Evolutionary conservation across 805 yeast species (phyloP).

Genomic region (Myxozyma lipomycoides): DNA sequence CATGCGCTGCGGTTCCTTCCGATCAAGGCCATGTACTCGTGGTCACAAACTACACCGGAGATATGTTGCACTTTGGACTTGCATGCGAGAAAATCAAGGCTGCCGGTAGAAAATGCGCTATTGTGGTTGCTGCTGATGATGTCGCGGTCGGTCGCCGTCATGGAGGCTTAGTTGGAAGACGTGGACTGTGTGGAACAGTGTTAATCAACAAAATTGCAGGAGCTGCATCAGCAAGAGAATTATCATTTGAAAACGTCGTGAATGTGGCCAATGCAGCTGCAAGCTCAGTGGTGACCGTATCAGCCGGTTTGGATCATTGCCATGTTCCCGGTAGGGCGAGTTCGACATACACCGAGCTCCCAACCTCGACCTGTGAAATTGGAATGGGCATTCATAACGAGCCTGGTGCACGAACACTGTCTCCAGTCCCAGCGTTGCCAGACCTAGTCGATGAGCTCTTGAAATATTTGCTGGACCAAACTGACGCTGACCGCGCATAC

Average conservation of each 20-base stretch:
- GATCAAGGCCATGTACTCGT: conserved; percentile 63
- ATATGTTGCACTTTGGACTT: conserved; percentile 84
- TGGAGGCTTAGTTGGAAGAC: conserved; percentile 87
- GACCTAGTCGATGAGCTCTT: conserved; percentile 56
- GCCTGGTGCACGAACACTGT: conserved; percentile 68
- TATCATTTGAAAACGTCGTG: conserved; percentile 24
- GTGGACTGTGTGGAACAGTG: conserved; percentile 91
- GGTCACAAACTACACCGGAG: conserved; percentile 93
- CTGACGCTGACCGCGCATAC: conserved; percentile 74
- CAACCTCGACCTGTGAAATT: conserved; percentile 65
- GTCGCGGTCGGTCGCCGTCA: conserved; percentile 89
- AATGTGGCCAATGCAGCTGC: conserved; percentile 33
- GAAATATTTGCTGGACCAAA: conserved; percentile 54
- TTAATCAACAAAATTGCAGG: conserved; percentile 78
- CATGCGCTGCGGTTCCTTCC: conserved; percentile 42
- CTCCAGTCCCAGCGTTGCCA: conserved; percentile 67
- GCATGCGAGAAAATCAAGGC: conserved; percentile 85
- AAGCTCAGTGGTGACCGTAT: conserved; percentile 72
- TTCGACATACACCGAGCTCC: conserved; percentile 47
- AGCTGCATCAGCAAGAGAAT: conserved; percentile 52
- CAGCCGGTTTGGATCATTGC: conserved; percentile 84
- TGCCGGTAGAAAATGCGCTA: conserved; percentile 68
- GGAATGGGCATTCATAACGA: conserved; percentile 98
- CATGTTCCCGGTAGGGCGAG: conserved; percentile 71
- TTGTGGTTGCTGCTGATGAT: conserved; percentile 81